Evolutionary conservation across 495 filamentous ascomycete species (phyloP), one percentile per base, ranked within the genome.

Genomic region (Tuber melanosporum): DNA sequence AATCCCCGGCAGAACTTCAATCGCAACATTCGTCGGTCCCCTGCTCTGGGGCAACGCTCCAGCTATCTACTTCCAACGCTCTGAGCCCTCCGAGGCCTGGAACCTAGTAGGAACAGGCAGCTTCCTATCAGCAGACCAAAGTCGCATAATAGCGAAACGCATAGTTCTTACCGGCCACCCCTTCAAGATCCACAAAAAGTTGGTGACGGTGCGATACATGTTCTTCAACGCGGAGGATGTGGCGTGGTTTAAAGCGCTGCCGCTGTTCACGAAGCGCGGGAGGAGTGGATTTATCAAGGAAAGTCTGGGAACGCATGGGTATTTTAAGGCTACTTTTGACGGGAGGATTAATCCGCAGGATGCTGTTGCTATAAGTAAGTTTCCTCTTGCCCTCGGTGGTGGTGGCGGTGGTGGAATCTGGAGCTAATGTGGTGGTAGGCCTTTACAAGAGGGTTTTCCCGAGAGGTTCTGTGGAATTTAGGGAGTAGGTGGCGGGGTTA

Each of bases 311-410:
- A 99, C 95, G 43, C 95, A 99, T 85, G 95, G 95, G 71, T 99
- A 98, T 87, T 98, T 98, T 87, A 99, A 99, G 89, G 95, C 94
- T 9, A 97, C 92, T 36, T 99, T 99, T 86, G 96, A 99, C 85
- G 93, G 91, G 41, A 92, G 91, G 84, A 93, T 98, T 84, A 97
- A 97, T 85, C 94, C 95, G 8, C 92, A 96, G 85, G 95, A 99
- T 84, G 89, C 93, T 8, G 90, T 99, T 57, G 96, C 93, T 49
- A 92, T 98, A 78, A 81, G 78, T 81, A 71, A 73, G 49, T 45
- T 70, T 22, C 26, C n/a, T 36, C 32, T 39, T 26, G 9, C 22
- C 14, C 45, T 44, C 43, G 26, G 4, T 14, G 43, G 9, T 43
- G n/a, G 26, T 45, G 66, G 75, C 14, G 43, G 9, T 43, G n/a